These are phyloP conservation scores for Crithidia sp. DNA, from an alignment of 208 protist species.

Conservation along the genomic window DNA sequence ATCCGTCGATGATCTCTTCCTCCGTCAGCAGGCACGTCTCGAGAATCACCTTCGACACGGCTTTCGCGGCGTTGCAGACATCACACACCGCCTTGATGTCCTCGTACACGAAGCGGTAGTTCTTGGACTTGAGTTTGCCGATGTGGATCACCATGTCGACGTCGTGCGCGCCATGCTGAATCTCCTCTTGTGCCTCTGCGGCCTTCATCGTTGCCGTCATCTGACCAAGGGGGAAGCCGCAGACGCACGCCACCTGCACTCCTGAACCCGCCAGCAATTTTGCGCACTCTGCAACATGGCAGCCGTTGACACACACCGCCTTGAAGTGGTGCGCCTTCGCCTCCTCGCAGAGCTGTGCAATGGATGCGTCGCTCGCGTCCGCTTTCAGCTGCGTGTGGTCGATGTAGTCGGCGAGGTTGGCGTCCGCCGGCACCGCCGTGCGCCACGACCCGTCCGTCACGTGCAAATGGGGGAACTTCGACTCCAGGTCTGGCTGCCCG, in stretches of 20 bases:
- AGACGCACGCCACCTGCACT: constrained; percentile 73
- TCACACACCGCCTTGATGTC: constrained; percentile 86
- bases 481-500: constrained; percentile 48
- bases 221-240: constrained; percentile 94
- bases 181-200: constrained; percentile 70
- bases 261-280: constrained; percentile 46
- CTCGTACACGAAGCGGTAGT: constrained; percentile 82
- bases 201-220: constrained; percentile 83
- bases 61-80: constrained; percentile 37
- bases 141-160: constrained; percentile 97
- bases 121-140: constrained; percentile 82
- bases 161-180: constrained; percentile 86
- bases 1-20: constrained; percentile 92
- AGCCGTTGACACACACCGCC: constrained; percentile 94
- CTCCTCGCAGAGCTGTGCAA: constrained; percentile 90
- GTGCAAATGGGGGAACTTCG: constrained; percentile 67
- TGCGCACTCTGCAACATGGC: constrained; percentile 57
- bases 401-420: constrained; percentile 67
- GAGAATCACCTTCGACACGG: constrained; percentile 92
- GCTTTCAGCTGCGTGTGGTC: constrained; percentile 95
- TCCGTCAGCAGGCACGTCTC: constrained; percentile 91
- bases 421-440: constrained; percentile 10
- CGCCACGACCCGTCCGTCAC: constrained; percentile 63
- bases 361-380: constrained; percentile 52
- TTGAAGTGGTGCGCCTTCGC: constrained; percentile 83